Percentiles rank a stretch among this genome's conserved stretches.
These are phyloP conservation scores for Kwoniella dendrophila DNA, from an alignment of 768 basidiomycete species.

Conservation along the genomic window DNA sequence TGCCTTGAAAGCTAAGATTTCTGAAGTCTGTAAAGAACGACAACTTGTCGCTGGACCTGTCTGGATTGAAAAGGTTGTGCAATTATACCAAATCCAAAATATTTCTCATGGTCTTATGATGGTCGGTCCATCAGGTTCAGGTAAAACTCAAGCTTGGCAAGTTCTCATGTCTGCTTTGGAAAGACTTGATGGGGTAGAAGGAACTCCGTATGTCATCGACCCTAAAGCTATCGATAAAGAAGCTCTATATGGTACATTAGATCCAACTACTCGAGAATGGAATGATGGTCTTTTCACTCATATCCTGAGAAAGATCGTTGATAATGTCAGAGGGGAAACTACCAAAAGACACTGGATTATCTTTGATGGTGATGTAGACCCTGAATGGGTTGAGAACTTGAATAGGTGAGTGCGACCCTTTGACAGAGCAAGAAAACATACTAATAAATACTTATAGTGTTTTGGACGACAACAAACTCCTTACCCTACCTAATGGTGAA, in stretches of 20 bases:
- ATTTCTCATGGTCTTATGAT: conserved; percentile 99
- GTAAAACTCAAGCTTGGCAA: conserved; percentile 97
- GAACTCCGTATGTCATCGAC: conserved; percentile 93
- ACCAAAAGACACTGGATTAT: conserved; percentile 98
- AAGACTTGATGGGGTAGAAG: conserved; percentile 86
- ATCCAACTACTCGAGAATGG: conserved; percentile 97
- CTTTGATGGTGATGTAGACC: conserved; percentile 99
- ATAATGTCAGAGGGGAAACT: conserved; percentile 97
- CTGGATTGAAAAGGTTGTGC: conserved; percentile 94
- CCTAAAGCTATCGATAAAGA: conserved; percentile 99
- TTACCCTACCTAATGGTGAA: conserved; percentile 96
- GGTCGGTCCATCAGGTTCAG: conserved; percentile 96
- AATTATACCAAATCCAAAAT: conserved; percentile 98
- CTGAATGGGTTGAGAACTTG: conserved; percentile 99
- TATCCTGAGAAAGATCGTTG: conserved; percentile 94
- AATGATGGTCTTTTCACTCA: conserved; percentile 98
- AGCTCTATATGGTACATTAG: conserved; percentile 92
- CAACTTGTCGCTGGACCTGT: conserved; percentile 81
- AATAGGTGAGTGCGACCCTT: conserved; percentile 70
- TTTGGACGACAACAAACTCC: conserved; percentile 94
- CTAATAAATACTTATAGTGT: conserved; percentile 65
- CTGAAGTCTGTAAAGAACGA: conserved; percentile 80
- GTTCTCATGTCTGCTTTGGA: conserved; percentile 88
- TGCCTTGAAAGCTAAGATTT: conserved; percentile 78
- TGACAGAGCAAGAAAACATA: background rate